These are phyloP conservation scores for Elaeis oleifera DNA, from an alignment of 202 grass and related monocot species.

Conservation along the genomic window DNA sequence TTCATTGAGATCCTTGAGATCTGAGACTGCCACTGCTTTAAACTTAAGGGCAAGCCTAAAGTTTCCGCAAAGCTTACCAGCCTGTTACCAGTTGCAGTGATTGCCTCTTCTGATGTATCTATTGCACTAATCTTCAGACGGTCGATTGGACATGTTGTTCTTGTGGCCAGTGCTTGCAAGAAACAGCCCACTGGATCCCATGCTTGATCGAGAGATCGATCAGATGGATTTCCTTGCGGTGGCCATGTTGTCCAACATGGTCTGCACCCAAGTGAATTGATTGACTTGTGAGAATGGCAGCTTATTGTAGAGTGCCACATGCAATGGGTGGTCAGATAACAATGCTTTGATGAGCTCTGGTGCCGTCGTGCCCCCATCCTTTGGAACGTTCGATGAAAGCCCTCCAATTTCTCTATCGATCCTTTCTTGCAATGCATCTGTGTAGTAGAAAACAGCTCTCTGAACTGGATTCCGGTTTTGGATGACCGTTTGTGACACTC, in stretches of 20 bases:
- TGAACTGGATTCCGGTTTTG: conserved; percentile 8
- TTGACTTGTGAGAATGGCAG: background rate
- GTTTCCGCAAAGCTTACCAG: conserved; percentile 1
- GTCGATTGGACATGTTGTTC: background rate
- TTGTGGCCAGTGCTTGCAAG: background rate
- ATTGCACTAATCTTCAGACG: conserved; percentile 3
- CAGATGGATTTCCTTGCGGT: conserved; percentile 6
- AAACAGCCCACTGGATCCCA: background rate
- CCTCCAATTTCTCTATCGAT: too few relatives aligned
- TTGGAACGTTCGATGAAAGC: background rate
- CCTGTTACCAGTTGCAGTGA: background rate
- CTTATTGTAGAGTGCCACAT: background rate
- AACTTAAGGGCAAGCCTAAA: background rate
- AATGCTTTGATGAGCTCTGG: background rate
- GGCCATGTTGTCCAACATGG: conserved; percentile 1
- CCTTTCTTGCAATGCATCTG: background rate
- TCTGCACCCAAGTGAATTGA: background rate
- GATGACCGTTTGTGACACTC: background rate
- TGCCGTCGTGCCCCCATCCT: background rate
- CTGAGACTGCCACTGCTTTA: background rate
- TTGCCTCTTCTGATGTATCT: background rate
- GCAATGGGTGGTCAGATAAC: background rate
- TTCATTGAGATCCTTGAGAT: background rate
- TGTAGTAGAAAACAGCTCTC: conserved; percentile 1
- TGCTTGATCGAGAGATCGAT: conserved; percentile 2